A percentile compares a stretch with the other conserved stretches of the same genome.
phyloP scores from a whole-genome alignment of 805 yeast genomes.

The Wickerhamiella sergipiensis region DNA sequence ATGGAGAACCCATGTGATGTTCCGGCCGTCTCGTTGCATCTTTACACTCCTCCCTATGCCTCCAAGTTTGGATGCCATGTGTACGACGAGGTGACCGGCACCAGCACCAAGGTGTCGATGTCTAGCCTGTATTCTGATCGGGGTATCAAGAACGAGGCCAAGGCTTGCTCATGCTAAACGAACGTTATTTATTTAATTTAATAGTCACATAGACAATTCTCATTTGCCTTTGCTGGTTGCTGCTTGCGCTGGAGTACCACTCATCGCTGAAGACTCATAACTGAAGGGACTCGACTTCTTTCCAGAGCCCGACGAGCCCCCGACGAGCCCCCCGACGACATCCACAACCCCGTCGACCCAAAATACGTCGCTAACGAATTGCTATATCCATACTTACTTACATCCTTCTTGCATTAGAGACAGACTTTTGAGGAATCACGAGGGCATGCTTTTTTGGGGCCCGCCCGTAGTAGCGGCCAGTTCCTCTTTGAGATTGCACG shows the following conservation, averaged over 20 bases:
- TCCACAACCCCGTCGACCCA: no score
- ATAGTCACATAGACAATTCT: neutral
- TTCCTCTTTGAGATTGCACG: neutral
- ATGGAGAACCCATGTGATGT: slow-evolving; percentile 38
- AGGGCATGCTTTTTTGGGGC: neutral
- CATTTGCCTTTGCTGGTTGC: no score
- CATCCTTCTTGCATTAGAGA: neutral
- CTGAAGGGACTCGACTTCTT: no score
- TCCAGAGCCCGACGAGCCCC: no score
- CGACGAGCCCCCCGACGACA: no score
- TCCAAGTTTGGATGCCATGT: slow-evolving; percentile 33
- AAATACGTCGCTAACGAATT: neutral
- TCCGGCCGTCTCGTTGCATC: slow-evolving; percentile 49
- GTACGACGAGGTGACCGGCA: slow-evolving; percentile 35
- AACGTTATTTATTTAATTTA: neutral
- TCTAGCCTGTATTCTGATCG: slow-evolving; percentile 48
- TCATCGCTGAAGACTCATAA: no score
- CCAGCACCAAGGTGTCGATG: slow-evolving; percentile 25
- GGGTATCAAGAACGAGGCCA: slow-evolving; percentile 26
- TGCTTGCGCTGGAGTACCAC: no score
- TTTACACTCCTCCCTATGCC: slow-evolving; percentile 70
- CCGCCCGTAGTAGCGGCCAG: neutral
- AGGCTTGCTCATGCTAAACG: slow-evolving; percentile 3
- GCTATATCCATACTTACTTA: neutral
- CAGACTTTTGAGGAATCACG: neutral